Base-by-base conservation (phyloP, 257 asterid genomes). In the Leonotis leonurus region DNA sequence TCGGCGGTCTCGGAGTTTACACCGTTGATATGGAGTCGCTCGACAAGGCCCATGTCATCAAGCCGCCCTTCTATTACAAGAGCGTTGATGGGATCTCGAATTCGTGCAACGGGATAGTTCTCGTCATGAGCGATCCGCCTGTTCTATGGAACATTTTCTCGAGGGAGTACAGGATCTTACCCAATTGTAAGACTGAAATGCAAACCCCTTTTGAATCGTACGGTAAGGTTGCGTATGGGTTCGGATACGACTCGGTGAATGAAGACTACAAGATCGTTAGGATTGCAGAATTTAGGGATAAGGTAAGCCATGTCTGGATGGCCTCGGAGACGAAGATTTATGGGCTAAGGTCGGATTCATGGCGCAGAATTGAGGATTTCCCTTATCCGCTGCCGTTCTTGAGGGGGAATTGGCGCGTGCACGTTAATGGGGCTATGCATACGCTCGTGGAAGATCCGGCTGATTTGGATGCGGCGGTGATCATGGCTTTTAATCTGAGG, bases 251-350 rank as follows among this genome's bases (percentile, higher is more conserved):
- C 65, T 57, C 67, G 29, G 52, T 21, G 6, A 61, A 43, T 3
- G 82, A 88, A 39, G 94, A 85, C 57, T 85, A 81, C 63, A 85
- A 75, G 78, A 85, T 83, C 5, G 49, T 79, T 48, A 68, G 81
- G 63, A 57, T 76, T 32, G 75, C 71, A 4, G 87, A 83, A 46
- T 76, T 75, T 25, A 70, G 83, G 62, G 70, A 77, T 24, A 7
- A 53, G 49, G 16, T 50, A 0, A 71, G 56, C 39, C 78, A 68
- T 44, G 21, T 56, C 3, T 80, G 84, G 84, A 27, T 72, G 36
- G 57, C 53, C 17, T 72, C 87, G 2, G 67, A 55, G 70, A 70
- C 78, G 10, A 69, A 58, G 57, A 67, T 79, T 22, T 85, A 72
- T 44, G 65, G 82, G 51, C 50, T 76, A 33, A 85, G 48, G 55